Conservation (phyloP, 1,284 basidiomycete genomes). For the Ganoderma meredithae region DNA sequence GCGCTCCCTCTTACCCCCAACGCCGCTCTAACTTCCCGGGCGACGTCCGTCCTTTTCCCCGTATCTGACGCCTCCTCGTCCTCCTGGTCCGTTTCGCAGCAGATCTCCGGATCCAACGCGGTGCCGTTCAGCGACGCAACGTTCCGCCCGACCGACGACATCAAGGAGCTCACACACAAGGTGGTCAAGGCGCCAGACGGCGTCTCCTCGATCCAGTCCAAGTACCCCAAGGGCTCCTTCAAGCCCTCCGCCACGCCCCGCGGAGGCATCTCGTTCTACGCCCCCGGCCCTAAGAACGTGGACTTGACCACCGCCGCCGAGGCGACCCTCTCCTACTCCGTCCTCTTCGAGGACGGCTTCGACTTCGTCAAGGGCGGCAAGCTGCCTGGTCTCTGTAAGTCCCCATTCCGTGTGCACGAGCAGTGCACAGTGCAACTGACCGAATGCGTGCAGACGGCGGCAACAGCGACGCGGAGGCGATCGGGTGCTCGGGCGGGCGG, state of each 20-base stretch:
- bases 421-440: background rate
- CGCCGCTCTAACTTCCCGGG: conserved; percentile 16
- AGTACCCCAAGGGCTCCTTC: conserved; percentile 65
- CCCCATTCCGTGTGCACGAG: background rate
- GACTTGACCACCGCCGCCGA: conserved; percentile 54
- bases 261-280: conserved; percentile 74
- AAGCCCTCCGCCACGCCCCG: conserved; percentile 61
- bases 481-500: conserved; percentile 60
- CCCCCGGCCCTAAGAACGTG: conserved; percentile 48
- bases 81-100: conserved; percentile 51
- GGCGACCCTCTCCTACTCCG: conserved; percentile 63
- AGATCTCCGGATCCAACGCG: conserved; percentile 35
- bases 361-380: conserved; percentile 46
- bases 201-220: conserved; percentile 55
- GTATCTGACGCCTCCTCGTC: conserved; percentile 43
- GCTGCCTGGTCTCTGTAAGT: conserved; percentile 44
- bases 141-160: conserved; percentile 47
- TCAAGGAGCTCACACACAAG: conserved; percentile 47
- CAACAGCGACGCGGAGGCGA: conserved; percentile 49
- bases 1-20: conserved; percentile 24
- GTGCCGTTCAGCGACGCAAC: conserved; percentile 52
- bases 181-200: conserved; percentile 56
- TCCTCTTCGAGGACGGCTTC: conserved; percentile 65
- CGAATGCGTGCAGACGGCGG: conserved; percentile 52
- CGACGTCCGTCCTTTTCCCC: conserved; percentile 50